Evolutionary conservation across 2,329 filamentous ascomycete species (phyloP).

Genomic region (Beauveria pseudobassiana): DNA sequence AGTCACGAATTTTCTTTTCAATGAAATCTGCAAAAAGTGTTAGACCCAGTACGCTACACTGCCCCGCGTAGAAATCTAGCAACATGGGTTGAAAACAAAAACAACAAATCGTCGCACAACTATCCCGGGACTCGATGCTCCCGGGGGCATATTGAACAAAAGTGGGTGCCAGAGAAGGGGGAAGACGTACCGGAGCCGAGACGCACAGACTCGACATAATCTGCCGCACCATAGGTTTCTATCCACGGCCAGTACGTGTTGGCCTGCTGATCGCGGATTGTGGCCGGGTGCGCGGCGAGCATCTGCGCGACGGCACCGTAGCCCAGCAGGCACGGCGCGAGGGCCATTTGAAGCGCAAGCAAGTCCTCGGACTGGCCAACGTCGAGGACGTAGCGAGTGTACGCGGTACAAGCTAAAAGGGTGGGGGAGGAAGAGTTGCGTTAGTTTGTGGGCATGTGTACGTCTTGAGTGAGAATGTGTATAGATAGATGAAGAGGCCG

Average conservation of each 20-base stretch:
- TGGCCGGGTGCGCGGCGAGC: slow-evolving; percentile 56
- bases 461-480: neutral
- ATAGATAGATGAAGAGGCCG: too few species aligned
- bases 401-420: slow-evolving; percentile 62
- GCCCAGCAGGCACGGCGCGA: slow-evolving; percentile 84
- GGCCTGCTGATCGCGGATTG: slow-evolving; percentile 42
- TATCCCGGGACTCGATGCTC: neutral
- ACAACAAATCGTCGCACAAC: neutral
- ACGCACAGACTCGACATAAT: slow-evolving; percentile 66
- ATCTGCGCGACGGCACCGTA: slow-evolving; percentile 74
- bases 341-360: slow-evolving; percentile 75
- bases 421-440: neutral
- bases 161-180: neutral
- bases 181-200: slow-evolving; percentile 57
- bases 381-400: slow-evolving; percentile 81
- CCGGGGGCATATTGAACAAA: neutral
- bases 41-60: too few species aligned
- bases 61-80: too few species aligned
- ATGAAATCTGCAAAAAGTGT: slow-evolving; percentile 49
- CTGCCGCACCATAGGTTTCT: slow-evolving; percentile 74
- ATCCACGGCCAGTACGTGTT: slow-evolving; percentile 90
- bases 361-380: slow-evolving; percentile 82
- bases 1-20: slow-evolving; percentile 64
- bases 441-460: neutral
- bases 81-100: neutral